These are phyloP conservation scores for Fusarium guadeloupense DNA, from an alignment of 2,329 filamentous ascomycete genomes.

Conservation along the genomic window DNA sequence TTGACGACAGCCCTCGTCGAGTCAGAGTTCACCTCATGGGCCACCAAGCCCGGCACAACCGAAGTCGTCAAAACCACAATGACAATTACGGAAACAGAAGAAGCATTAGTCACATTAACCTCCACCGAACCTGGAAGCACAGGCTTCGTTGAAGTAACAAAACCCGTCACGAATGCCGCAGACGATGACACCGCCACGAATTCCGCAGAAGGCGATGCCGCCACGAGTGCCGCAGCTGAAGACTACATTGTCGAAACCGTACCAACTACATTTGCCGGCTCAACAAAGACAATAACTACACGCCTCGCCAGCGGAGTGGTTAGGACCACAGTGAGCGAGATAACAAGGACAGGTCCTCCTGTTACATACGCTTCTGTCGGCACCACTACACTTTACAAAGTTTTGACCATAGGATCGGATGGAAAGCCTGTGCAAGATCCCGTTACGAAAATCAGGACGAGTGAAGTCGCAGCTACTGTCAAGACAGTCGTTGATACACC, in stretches of 20 bases:
- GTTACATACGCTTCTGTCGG: constrained; percentile 25
- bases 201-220: no score
- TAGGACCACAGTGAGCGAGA: constrained; percentile 3
- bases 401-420: constrained; percentile 18
- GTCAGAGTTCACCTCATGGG: constrained; percentile 20
- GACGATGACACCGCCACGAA: no score
- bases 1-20: constrained; percentile 26
- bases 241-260: no score
- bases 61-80: constrained; percentile 5
- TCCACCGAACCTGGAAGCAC: no score
- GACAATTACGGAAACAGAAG: constrained; percentile 7
- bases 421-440: constrained; percentile 9
- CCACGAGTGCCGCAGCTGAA: not conserved
- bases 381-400: constrained; percentile 30
- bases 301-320: constrained; percentile 6
- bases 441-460: constrained; percentile 22
- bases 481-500: constrained; percentile 28
- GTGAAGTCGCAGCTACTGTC: constrained; percentile 21
- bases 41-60: constrained; percentile 4
- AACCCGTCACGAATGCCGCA: no score
- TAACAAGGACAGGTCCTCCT: constrained; percentile 18
- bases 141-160: no score
- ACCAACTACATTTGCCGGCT: no score
- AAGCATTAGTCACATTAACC: not conserved
- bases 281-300: constrained; percentile 13